A percentile compares a stretch with the other conserved stretches of the same genome.
Conservation (phyloP, 2,329 filamentous ascomycete species). For the Endoconidiophora polonica region DNA sequence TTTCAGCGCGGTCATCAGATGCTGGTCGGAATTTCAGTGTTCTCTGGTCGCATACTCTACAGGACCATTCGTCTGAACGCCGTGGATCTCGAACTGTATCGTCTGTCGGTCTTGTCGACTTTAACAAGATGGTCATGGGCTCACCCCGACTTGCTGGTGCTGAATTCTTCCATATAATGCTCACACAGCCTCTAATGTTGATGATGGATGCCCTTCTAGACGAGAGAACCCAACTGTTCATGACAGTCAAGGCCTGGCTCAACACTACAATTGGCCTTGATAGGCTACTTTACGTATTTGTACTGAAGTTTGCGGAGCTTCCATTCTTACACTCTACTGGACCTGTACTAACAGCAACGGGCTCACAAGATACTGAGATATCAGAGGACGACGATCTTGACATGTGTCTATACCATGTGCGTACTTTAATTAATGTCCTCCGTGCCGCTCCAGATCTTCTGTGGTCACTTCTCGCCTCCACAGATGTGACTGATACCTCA, state of each 20-base stretch:
- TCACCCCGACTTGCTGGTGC: slow-evolving; percentile 32
- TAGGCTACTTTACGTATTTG: slow-evolving; percentile 45
- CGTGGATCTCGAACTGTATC: slow-evolving; percentile 25
- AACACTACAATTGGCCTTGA: slow-evolving; percentile 47
- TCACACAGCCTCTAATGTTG: slow-evolving; percentile 66
- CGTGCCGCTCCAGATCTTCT: slow-evolving; percentile 49
- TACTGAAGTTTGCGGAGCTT: slow-evolving; percentile 39
- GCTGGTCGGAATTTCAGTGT: slow-evolving; percentile 54
- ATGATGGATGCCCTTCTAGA: slow-evolving; percentile 64
- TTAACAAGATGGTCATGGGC: slow-evolving; percentile 18
- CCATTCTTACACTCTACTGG: slow-evolving; percentile 27
- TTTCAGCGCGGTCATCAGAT: slow-evolving; percentile 35
- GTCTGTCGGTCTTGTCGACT: slow-evolving; percentile 4
- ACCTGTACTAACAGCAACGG: slow-evolving; percentile 3
- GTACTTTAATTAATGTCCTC: slow-evolving; percentile 57
- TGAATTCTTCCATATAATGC: slow-evolving; percentile 53
- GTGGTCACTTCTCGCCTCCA: slow-evolving; percentile 54
- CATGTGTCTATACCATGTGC: slow-evolving; percentile 62
- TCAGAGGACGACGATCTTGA: slow-evolving; percentile 51
- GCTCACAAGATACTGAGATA: slow-evolving; percentile 16
- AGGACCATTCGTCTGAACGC: slow-evolving; percentile 40
- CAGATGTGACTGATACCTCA: slow-evolving; percentile 32
- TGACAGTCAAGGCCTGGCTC: slow-evolving; percentile 68
- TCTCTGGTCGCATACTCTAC: slow-evolving; percentile 66
- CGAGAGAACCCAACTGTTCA: slow-evolving; percentile 55